Evolutionary conservation across 2,329 filamentous ascomycete genomes (phyloP), one percentile per base, ranked within the genome.

Genomic region (Botryotinia globosa): DNA sequence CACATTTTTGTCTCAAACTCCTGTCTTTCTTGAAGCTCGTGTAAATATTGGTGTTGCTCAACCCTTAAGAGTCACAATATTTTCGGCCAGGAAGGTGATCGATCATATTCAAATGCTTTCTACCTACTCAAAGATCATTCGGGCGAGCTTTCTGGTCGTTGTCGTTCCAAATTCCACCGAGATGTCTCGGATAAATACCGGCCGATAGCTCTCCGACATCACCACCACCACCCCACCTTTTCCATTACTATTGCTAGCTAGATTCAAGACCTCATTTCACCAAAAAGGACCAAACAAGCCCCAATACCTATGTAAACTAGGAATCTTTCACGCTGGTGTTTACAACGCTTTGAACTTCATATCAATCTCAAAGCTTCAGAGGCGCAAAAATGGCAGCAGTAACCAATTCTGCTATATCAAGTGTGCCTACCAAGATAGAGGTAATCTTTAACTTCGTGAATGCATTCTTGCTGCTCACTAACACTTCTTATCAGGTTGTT

Each of bases 361-460:
- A 16, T 56, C 48, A 42, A 56, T 25, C n/a, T 20, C 2, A 22
- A 22, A 56, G n/a, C 34, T 29, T 67, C 14, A 25, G 22, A 54
- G n/a, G 48, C 5, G 25, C 34, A 42, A 42, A 39, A 42, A 74
- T 74, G 73, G 72, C 73, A 61, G 39, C 73, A 42, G 59, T 74
- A 20, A 74, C 63, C 10, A 74, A 69, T 58, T 61, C 68, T 25
- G n/a, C 69, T 58, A 58, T 74, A 42, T 62, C 54, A 34, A 61
- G 62, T 42, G 56, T 34, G 20, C 37, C 62, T 20, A 72, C 70
- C 34, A 67, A 72, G 37, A 72, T 72, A 72, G 51, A 72, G 51
- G 70, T 72, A 67, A 39, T 42, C 16, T 10, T 72, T 29, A 14
- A 18, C 25, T 29, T 32, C 14, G 12, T 25, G 29, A 25, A n/a